Conservation (phyloP, 305 asterid genomes). For the Withania somnifera region DNA sequence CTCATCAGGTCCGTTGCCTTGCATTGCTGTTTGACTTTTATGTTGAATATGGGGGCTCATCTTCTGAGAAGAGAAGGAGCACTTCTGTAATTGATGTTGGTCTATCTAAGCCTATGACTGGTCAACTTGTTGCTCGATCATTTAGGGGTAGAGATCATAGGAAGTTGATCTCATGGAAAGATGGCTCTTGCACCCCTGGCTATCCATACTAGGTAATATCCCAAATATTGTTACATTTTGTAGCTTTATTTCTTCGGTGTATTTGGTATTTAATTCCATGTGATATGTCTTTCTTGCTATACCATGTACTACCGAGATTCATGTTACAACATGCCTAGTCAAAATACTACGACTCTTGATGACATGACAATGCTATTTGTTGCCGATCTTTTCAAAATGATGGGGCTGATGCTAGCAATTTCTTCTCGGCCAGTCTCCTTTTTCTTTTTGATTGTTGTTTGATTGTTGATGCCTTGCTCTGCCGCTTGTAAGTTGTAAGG, state of each 20-base stretch:
- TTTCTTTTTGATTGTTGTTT: background rate
- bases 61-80: conserved; percentile 33
- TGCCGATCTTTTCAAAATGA: background rate
- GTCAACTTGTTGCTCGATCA: conserved; percentile 54
- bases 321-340: background rate
- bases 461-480: background rate
- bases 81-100: conserved; percentile 71
- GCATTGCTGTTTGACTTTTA: conserved; percentile 88
- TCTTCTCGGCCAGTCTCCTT: background rate
- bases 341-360: background rate
- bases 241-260: background rate
- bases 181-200: conserved; percentile 52
- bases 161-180: conserved; percentile 95
- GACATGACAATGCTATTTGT: background rate
- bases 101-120: conserved; percentile 65
- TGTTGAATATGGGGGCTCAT: conserved; percentile 38
- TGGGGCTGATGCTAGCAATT: background rate
- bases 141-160: conserved; percentile 86
- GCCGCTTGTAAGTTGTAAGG: background rate
- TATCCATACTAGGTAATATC: conserved; percentile 48
- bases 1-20: conserved; percentile 77
- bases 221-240: background rate
- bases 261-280: background rate
- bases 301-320: background rate
- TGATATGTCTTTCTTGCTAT: background rate